Base-by-base conservation (phyloP, 2,329 filamentous ascomycete genomes). In the Niveomyces coronatus region DNA sequence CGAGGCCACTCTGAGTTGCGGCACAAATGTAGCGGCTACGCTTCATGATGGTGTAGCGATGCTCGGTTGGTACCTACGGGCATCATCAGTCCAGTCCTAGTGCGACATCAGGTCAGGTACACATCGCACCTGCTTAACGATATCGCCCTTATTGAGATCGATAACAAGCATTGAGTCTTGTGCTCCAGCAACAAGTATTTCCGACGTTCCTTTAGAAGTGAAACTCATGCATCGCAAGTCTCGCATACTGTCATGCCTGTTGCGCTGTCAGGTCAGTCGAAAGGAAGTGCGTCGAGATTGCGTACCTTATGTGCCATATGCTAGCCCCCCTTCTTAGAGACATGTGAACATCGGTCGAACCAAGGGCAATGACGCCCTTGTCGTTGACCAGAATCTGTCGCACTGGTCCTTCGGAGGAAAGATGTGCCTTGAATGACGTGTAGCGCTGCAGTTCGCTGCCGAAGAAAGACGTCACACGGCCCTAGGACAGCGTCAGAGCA, bases 211-310 rank as follows among this genome's bases (percentile, higher is more conserved):
- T 53, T 87, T 87, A 19, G 85, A 87, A 2, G 86, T 93, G 55
- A 94, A 95, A 56, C 83, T 89, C 87, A 96, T 96, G 60, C 91
- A 96, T 49, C 79, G 77, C 46, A 98, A 65, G 53, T 95, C 85
- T 46, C 73, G 77, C 81, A 96, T 94, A 40, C 82, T 81, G 19
- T 77, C 67, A 52, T 78, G 71, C 46, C 80, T 84, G 13, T 11
- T 20, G 24, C 14, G 14, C 14, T 4, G 31, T 58, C 41, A 57
- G 49, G 37, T 5, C 7, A 11, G 19, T 19, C 16, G n/a, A 22
- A 7, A 13, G 15, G 9, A 9, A 10, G 6, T 9, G 5, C 16
- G 10, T 13, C 11, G 23, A 16, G 9, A 14, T 17, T 13, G 14
- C 74, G 46, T 74, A 87, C 70, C 70, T 75, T 44, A 95, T 70